Evolutionary conservation across 805 yeast species (phyloP).

Genomic region (Teunomyces pallodes): DNA sequence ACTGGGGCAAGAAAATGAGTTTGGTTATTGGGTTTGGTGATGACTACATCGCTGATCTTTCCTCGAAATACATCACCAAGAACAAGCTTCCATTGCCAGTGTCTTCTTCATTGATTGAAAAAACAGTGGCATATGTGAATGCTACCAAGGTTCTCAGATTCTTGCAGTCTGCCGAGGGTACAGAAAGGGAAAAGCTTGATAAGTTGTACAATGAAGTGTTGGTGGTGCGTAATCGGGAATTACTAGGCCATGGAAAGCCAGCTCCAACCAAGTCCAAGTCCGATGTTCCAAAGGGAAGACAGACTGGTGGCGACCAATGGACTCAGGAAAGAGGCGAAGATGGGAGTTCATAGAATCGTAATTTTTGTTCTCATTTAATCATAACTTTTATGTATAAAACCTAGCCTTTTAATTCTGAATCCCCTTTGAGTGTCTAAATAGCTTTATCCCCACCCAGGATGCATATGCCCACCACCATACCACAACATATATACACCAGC

Average conservation of each 20-base stretch:
- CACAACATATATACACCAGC: slow-evolving; percentile 41
- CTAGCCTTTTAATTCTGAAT: slow-evolving; percentile 22
- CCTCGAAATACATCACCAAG: slow-evolving; percentile 59
- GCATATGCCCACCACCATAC: slow-evolving; percentile 64
- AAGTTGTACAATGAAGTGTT: slow-evolving; percentile 35
- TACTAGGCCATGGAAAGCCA: slow-evolving; percentile 12
- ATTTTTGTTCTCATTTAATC: too few relatives aligned
- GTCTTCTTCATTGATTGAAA: slow-evolving; percentile 36
- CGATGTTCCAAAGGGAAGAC: slow-evolving; percentile 47
- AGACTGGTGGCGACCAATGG: slow-evolving; percentile 80
- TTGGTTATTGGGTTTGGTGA: slow-evolving; percentile 71
- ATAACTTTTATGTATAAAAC: neutral
- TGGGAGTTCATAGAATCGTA: slow-evolving; percentile 34
- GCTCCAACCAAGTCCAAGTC: slow-evolving; percentile 22
- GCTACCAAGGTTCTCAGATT: slow-evolving; percentile 17
- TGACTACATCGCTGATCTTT: slow-evolving; percentile 66
- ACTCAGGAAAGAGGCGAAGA: slow-evolving; percentile 74
- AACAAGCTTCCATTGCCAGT: slow-evolving; percentile 39
- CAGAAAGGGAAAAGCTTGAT: slow-evolving; percentile 13
- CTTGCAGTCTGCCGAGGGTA: slow-evolving; percentile 9
- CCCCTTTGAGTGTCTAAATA: slow-evolving; percentile 77
- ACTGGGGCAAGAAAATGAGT: slow-evolving; percentile 95
- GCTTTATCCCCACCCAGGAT: slow-evolving; percentile 78
- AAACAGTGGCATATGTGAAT: slow-evolving; percentile 37
- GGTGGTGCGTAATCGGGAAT: slow-evolving; percentile 36